These are phyloP conservation scores for Rhodomyrtus tomentosa DNA, from an alignment of 345 rosid genomes.

Conservation along the genomic window DNA sequence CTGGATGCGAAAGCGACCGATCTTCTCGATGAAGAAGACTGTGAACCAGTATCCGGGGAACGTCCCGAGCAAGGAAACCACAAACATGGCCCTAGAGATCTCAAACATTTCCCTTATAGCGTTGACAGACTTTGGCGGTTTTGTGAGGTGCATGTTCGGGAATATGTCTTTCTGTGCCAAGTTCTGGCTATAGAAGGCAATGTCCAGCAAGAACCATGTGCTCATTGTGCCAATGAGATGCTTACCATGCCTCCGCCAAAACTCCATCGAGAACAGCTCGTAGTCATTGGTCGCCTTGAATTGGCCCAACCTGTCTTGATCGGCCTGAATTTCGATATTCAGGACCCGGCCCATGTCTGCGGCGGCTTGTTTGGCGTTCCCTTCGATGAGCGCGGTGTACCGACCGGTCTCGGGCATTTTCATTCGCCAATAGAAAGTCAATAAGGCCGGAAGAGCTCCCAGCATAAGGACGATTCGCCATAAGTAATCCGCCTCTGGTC, in stretches of 20 bases:
- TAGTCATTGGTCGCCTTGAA: constrained; percentile 19
- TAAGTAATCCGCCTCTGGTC: constrained; percentile 29
- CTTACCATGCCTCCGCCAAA: constrained; percentile 25
- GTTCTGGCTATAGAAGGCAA: constrained; percentile 49
- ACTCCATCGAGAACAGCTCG: constrained; percentile 22
- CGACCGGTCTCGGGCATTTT: constrained; percentile 60
- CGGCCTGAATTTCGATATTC: constrained; percentile 23
- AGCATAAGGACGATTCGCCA: constrained; percentile 49
- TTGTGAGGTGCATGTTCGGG: constrained; percentile 21
- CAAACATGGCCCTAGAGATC: constrained; percentile 40
- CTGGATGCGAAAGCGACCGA: constrained; percentile 41
- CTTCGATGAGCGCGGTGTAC: constrained; percentile 43
- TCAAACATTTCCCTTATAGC: constrained; percentile 32
- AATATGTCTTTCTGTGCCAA: constrained; percentile 46
- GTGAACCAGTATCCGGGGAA: constrained; percentile 66
- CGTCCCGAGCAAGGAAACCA: constrained; percentile 29
- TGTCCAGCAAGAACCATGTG: constrained; percentile 49
- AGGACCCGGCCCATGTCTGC: constrained; percentile 47
- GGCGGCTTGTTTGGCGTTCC: constrained; percentile 46
- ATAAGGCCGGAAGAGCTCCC: constrained; percentile 40
- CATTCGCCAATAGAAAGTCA: constrained; percentile 46
- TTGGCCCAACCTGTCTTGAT: constrained; percentile 9
- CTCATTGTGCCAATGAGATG: constrained; percentile 38
- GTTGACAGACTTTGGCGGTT: not conserved
- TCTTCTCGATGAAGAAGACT: constrained; percentile 26